Evolutionary conservation across 441 rosid genomes (phyloP), one percentile per base, ranked within the genome.

Genomic region (Syzygium malaccense): DNA sequence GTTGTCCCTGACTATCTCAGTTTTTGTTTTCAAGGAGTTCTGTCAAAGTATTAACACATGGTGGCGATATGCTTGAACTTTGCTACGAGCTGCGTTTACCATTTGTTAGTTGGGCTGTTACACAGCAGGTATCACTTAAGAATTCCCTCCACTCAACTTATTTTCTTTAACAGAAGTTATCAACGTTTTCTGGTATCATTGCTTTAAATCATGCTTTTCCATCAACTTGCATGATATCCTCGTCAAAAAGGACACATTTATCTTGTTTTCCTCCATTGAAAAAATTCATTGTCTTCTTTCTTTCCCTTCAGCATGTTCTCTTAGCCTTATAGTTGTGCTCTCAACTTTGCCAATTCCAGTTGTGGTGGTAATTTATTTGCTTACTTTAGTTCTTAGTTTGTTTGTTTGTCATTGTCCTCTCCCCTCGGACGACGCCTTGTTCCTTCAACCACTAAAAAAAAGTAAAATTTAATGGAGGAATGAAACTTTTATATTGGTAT

Each of bases 31-130:
- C 86, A 92, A 97, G 99, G 96, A 98, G 93, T 90, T 90, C 98
- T 89, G 98, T 98, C 92, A 98, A 98, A 91, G 96, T 98, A 92
- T 93, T 98, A 94, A 94, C 94, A 87, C 95, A 91, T 89, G 99
- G 99, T 90, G 99, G 99, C 88, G 98, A 98, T 92, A 92, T 98
- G 92, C 95, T 98, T 91, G 99, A 96, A 90, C 98, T 98, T 91
- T 95, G 98, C 92, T 94, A 94, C 86, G 99, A 98, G 94, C 91
- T 98, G 89, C 98, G 99, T 58, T 90, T 94, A 88, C 98, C 99
- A 85, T 98, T 97, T 93, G 95, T 93, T 91, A 92, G 90, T 87
- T 98, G 98, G 99, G 93, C 93, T 57, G 90, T 93, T 86, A 91
- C 80, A 86, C 95, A 94, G 86, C 98, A 96, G 99, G 99, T 98